These are phyloP conservation scores for Theileria parva DNA, from an alignment of 169 alveolate species.

Conservation along the genomic window DNA sequence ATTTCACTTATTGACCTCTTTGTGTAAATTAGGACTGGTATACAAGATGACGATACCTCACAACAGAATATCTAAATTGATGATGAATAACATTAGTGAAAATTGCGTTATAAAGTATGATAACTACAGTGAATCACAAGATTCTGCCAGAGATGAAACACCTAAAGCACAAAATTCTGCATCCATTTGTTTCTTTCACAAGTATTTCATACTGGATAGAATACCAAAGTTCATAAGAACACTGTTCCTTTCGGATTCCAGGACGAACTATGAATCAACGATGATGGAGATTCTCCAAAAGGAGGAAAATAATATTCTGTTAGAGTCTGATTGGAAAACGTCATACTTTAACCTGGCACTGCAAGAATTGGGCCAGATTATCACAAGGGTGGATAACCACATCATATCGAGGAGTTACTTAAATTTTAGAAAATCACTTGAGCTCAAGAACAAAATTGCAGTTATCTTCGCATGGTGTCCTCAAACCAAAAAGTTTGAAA, in stretches of 20 bases:
- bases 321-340: constrained; percentile 57
- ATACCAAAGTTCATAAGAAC: constrained; percentile 41
- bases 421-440: constrained; percentile 33
- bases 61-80: constrained; percentile 29
- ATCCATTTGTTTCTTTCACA: constrained; percentile 40
- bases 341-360: constrained; percentile 24
- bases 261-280: constrained; percentile 3
- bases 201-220: constrained; percentile 47
- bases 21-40: constrained; percentile 27
- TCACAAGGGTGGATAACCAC: constrained; percentile 31
- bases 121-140: neutral
- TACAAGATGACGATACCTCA: constrained; percentile 47
- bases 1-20: constrained; percentile 21
- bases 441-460: constrained; percentile 33
- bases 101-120: neutral
- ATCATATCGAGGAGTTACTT: constrained; percentile 17
- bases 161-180: constrained; percentile 25
- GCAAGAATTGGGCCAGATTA: constrained; percentile 7
- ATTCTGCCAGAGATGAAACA: neutral
- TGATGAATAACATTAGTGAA: constrained; percentile 16
- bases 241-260: constrained; percentile 20
- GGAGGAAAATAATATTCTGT: constrained; percentile 40
- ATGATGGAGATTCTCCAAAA: constrained; percentile 32
- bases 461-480: constrained; percentile 66
- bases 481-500: constrained; percentile 50